A percentile compares a stretch with the other conserved stretches of the same genome.
phyloP scores from a whole-genome alignment of 1,139 yeast species.

The Magnusiomyces paraingens region DNA sequence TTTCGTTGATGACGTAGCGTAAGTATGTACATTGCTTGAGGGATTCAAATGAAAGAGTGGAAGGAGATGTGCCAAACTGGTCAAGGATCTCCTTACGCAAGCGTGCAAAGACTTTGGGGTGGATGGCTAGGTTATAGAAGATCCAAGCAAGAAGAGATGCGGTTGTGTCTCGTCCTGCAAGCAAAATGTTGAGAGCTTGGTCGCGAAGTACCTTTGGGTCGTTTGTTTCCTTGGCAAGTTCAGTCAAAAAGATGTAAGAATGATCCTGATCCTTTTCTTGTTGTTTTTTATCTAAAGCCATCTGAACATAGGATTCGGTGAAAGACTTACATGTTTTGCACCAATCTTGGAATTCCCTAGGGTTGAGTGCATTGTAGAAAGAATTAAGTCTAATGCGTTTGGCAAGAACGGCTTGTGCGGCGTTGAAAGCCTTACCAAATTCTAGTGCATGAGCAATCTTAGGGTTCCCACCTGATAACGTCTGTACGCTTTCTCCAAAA shows the following conservation, averaged over 20 bases:
- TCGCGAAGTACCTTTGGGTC: conserved; percentile 39
- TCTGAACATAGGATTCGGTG: conserved; percentile 6
- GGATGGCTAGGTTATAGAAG: conserved; percentile 39
- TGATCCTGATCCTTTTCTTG: conserved; percentile 30
- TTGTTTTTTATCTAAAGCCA: conserved; percentile 22
- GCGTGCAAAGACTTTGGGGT: conserved; percentile 34
- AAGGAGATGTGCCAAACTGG: conserved; percentile 32
- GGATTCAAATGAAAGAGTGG: conserved; percentile 37
- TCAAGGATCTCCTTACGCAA: conserved; percentile 36
- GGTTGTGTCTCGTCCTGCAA: conserved; percentile 45
- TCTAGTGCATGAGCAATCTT: conserved; percentile 26
- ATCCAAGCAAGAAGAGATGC: conserved; percentile 41
- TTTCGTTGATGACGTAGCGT: conserved; percentile 42
- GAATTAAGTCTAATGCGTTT: conserved; percentile 33
- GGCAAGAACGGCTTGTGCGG: conserved; percentile 35
- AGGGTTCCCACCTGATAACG: conserved; percentile 30
- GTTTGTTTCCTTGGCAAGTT: conserved; percentile 40
- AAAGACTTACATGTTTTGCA: conserved; percentile 3
- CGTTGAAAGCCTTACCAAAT: conserved; percentile 39
- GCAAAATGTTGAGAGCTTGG: conserved; percentile 39
- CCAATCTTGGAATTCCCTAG: conserved; percentile 27
- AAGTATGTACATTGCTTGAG: conserved; percentile 44
- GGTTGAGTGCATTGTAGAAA: conserved; percentile 33
- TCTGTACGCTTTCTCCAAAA: conserved; percentile 41
- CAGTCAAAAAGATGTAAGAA: conserved; percentile 41